These are phyloP conservation scores for Globisporangium uncinulatum DNA, from an alignment of 352 stramenopile species.

Conservation along the genomic window DNA sequence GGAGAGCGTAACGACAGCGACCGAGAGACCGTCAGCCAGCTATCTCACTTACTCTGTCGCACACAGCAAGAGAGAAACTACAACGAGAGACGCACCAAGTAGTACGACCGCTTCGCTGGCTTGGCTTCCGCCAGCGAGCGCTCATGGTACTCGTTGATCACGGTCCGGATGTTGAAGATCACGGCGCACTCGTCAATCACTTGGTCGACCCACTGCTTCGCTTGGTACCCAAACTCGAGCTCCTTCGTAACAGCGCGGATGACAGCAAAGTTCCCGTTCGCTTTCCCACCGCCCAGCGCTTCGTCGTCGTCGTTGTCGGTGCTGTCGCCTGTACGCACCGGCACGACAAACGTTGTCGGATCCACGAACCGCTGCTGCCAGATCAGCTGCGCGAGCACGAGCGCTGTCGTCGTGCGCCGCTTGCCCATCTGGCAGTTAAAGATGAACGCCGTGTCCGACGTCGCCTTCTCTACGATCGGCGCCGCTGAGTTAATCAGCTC, in stretches of 20 bases:
- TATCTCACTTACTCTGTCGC: background rate
- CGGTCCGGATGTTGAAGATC: conserved; percentile 73
- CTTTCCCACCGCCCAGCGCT: background rate
- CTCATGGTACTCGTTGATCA: conserved; percentile 80
- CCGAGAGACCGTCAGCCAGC: background rate
- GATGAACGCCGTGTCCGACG: conserved; percentile 61
- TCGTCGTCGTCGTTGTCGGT: conserved; percentile 6
- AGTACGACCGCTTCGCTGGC: conserved; percentile 72
- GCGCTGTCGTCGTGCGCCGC: conserved; percentile 69
- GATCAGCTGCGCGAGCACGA: conserved; percentile 65
- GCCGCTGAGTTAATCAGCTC: conserved; percentile 38
- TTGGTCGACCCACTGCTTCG: conserved; percentile 72
- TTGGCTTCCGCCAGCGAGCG: conserved; percentile 71
- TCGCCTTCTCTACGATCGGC: conserved; percentile 15
- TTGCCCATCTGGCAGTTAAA: conserved; percentile 90
- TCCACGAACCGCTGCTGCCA: conserved; percentile 38
- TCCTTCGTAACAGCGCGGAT: conserved; percentile 59
- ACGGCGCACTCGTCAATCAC: conserved; percentile 61
- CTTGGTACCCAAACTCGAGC: conserved; percentile 41
- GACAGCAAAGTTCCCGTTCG: conserved; percentile 57
- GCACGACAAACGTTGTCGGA: background rate
- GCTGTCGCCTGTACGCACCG: background rate
- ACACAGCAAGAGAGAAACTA: too few relatives aligned
- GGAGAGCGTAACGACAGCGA: background rate
- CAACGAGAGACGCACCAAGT: conserved; percentile 30